A percentile compares a stretch with the other conserved stretches of the same genome.
These are phyloP conservation scores for Globisporangium carolinianum DNA, from an alignment of 352 stramenopile genomes.

Conservation along the genomic window DNA sequence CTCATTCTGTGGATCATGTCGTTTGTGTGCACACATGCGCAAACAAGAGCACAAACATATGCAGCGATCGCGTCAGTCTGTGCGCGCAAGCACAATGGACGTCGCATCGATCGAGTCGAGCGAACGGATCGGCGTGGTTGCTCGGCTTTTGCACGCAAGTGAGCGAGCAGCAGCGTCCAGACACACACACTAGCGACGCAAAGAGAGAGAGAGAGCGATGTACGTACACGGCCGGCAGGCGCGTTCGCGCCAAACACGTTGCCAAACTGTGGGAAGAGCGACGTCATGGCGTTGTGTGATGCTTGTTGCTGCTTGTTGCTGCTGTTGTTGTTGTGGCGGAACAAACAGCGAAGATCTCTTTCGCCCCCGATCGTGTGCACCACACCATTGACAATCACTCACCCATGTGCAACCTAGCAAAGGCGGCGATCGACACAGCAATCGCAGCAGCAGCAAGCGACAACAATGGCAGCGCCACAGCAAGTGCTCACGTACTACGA, in stretches of 20 bases:
- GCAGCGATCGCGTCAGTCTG: background rate
- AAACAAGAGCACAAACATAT: background rate
- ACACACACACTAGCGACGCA: background rate
- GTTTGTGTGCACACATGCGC: background rate
- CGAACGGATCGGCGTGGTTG: background rate
- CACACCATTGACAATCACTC: no score
- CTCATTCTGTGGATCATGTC: slow-evolving; percentile 38
- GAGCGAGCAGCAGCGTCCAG: background rate
- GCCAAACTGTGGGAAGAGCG: slow-evolving; percentile 75
- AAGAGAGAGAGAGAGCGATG: background rate
- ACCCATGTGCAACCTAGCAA: no score
- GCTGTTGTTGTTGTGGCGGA: slow-evolving; percentile 7
- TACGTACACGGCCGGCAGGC: slow-evolving; percentile 28
- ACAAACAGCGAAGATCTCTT: background rate
- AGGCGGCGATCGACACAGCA: background rate
- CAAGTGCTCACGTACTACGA: slow-evolving; percentile 77
- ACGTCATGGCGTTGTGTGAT: slow-evolving; percentile 24
- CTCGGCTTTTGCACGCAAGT: background rate
- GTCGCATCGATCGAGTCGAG: no score
- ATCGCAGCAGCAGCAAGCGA: background rate
- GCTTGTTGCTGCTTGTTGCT: background rate
- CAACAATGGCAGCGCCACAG: slow-evolving; percentile 3
- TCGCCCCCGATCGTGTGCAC: no score
- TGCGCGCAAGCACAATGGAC: no score
- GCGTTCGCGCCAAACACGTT: slow-evolving; percentile 70